Evolutionary conservation across 805 yeast species (phyloP), one percentile per base, ranked within the genome.

Genomic region (Saturnispora ahearnii): DNA sequence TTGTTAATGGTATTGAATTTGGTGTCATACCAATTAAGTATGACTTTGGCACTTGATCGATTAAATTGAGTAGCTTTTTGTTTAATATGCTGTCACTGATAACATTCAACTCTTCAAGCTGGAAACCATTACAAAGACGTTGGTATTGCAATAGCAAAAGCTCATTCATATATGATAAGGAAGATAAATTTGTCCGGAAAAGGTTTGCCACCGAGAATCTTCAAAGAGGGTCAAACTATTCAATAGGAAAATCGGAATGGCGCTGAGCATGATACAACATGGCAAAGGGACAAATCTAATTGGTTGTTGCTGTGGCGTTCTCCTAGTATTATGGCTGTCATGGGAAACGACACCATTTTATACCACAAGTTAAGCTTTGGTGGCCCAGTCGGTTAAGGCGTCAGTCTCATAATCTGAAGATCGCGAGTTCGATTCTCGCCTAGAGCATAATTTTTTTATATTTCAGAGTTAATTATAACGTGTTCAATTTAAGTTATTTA

Each of bases 341-440:
- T 18, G 18, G 2, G 2, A 18, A 9, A 28, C 21, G 12, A 15
- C 12, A 18, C 1, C 22, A 12, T 24, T 32, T 9, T 30, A 31
- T 11, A 8, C 6, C 3, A 5, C 18, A 40, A 21, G 11, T 5
- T 26, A 7, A 8, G 66, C 64, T 62, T 56, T 60, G 56, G 65
- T 62, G 66, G 66, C 66, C 64, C 66, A 62, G 65, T 57, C 58
- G 66, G 64, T 59, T 62, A 62, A 61, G 64, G 65, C 65, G 65
- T 62, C 60, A 62, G 65, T 62, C 65, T 63, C 64, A 62, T 63
- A 63, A 60, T 62, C 65, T 59, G 65, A 62, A 62, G 66, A 61
- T 61, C 65, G 65, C 65, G 65, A 60, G 66, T 62, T 62, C 66
- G 65, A 62, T 51, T 60, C 66, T 62, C 66, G 65, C 65, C 65